Evolutionary conservation across 805 yeast genomes (phyloP), one percentile per base, ranked within the genome.

Genomic region (Zygosaccharomyces bisporus): DNA sequence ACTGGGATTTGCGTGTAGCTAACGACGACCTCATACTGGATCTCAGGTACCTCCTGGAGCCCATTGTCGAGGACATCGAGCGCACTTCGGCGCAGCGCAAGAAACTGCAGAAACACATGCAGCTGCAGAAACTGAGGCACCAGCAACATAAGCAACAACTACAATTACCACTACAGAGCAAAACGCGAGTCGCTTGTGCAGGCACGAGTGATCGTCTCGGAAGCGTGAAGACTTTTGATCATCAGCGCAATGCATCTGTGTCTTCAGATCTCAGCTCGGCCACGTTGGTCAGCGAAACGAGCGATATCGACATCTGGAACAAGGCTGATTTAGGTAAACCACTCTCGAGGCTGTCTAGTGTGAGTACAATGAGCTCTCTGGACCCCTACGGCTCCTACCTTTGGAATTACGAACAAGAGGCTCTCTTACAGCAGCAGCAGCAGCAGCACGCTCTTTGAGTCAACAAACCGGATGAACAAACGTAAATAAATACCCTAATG

Each of bases 1-100:
- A 83, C 64, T 85, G 90, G 89, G 83, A 85, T 61, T 68, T 83
- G 40, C 70, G 78, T 33, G 81, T 91, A 34, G 66, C 77, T 20
- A 79, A 80, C 52, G 75, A 75, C 21, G 96, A 89, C 57, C 73
- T 91, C 46, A 70, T 79, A 46, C 68, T 72, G 38, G 82, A 81
- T 31, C 72, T 91, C 45, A 80, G 81, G 49, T 83, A 83, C 20
- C 84, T 91, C 69, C 71, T 88, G 45, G 76, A 76, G 18, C 85
- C 89, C 41, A 88, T 91, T 67, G 86, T 83, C 67, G 66, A 50
- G 39, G 72, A 70, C 45, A 48, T 70, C 36, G 67, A 59, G 50
- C 55, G 55, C 21, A 61, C 67, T 4, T 50, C 60, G 14, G 57
- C 51, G 30, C 57, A 56, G 43, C 52, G 52, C 36, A 50, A 48